Base-by-base conservation (phyloP, 257 asterid genomes). In the Penstemon eatonii region DNA sequence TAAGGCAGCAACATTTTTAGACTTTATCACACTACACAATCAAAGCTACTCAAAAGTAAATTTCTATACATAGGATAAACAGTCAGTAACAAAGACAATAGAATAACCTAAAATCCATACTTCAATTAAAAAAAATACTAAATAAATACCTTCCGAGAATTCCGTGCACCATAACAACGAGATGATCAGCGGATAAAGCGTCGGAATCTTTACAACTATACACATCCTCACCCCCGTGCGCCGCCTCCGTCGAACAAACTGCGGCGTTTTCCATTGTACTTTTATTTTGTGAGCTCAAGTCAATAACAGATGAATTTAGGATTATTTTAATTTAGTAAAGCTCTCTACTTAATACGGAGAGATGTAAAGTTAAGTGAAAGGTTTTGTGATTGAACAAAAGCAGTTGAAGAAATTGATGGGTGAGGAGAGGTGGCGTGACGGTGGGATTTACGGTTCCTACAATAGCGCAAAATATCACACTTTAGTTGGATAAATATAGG, bases 91-190 rank as follows among this genome's bases (percentile, higher is more conserved):
- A 25, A 25, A 41, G 38, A 41, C 43, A 10, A n/a, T 50, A 13
- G 44, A 37, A n/a, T 9, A 55, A 11, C 9, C 55, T 43, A 15
- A 54, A 36, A 39, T 5, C 36, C 49, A 11, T 10, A 72, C 60
- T 58, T 37, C 15, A 46, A 25, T 25, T 25, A 25, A 25, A 25
- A 25, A 25, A 25, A 25, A 25, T 25, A 25, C 33, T 25, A 25
- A 25, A 25, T 8, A 42, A 12, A 15, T 79, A 93, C 99, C 99
- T 94, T 69, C 99, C 99, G 4, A 94, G 96, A 76, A 94, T 94
- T 57, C 99, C 99, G 64, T 94, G 99, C 50, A 94, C 95, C 96
- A 94, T 81, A 56, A 94, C 81, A 65, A 94, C 93, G 5, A 94
- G 97, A 82, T 94, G 99, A 89, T 89, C 98, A 41, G 96, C 97